Evolutionary conservation across 1,284 basidiomycete species (phyloP).

Genomic region (Puccinia coronata): DNA sequence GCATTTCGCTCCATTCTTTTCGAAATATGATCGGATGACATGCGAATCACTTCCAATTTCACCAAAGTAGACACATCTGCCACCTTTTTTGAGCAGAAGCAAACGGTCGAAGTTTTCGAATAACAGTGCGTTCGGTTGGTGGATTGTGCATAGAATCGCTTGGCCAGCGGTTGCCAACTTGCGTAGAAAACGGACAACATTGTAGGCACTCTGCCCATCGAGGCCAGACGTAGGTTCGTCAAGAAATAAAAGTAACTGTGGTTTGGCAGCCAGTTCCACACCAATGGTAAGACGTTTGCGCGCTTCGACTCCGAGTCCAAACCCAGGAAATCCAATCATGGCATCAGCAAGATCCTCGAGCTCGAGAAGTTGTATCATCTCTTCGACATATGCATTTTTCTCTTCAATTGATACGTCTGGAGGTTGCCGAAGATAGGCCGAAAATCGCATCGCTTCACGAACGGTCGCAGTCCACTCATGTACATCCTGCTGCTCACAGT

Average conservation of each 20-base stretch:
- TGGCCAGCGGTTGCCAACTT: conserved; percentile 82
- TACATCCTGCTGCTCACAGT: conserved; percentile 58
- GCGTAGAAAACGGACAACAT: conserved; percentile 75
- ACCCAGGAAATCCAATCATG: conserved; percentile 59
- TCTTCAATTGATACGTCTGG: conserved; percentile 62
- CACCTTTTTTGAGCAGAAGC: conserved; percentile 62
- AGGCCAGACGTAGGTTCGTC: conserved; percentile 70
- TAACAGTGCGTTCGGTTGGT: conserved; percentile 70
- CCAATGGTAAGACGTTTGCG: conserved; percentile 67
- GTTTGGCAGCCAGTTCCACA: conserved; percentile 65
- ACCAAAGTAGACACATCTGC: conserved; percentile 65
- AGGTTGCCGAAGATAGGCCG: conserved; percentile 66
- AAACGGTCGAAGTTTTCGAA: conserved; percentile 70
- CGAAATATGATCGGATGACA: conserved; percentile 64
- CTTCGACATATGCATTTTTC: conserved; percentile 64
- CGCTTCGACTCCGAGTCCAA: conserved; percentile 64
- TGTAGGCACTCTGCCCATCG: conserved; percentile 85
- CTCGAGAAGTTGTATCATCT: conserved; percentile 64
- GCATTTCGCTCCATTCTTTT: conserved; percentile 62
- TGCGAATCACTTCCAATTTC: conserved; percentile 64
- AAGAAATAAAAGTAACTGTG: conserved; percentile 59
- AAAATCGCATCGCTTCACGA: conserved; percentile 66
- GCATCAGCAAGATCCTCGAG: conserved; percentile 62
- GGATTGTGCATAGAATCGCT: conserved; percentile 65
- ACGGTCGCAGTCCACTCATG: conserved; percentile 78